Percentiles rank a stretch among this genome's conserved stretches.
phyloP scores from a whole-genome alignment of 306 rosid species.

The Luffa aegyptiaca region DNA sequence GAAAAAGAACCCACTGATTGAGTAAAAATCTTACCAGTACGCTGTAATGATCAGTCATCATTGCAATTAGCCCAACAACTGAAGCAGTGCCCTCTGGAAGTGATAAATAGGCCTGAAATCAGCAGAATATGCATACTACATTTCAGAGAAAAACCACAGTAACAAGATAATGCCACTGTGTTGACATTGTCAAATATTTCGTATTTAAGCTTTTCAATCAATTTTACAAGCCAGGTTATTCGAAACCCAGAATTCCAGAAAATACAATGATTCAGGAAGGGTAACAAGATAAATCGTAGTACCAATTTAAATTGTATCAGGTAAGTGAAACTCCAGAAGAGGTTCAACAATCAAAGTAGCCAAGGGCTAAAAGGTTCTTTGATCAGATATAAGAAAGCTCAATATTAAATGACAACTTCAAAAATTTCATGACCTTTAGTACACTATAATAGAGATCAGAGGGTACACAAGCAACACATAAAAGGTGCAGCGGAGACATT shows the following conservation, averaged over 20 bases:
- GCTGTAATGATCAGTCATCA: constrained; percentile 90
- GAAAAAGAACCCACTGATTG: background rate
- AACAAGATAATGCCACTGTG: constrained; percentile 6
- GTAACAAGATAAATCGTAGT: background rate
- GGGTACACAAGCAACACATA: background rate
- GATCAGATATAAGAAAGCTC: background rate
- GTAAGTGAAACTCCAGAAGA: background rate
- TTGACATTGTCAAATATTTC: background rate
- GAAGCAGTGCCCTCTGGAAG: constrained; percentile 99
- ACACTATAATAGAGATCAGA: background rate
- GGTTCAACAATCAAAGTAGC: background rate
- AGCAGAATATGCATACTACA: constrained; percentile 17
- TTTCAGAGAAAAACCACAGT: constrained; percentile 13
- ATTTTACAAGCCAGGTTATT: background rate
- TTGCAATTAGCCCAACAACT: constrained; percentile 82
- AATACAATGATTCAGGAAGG: background rate
- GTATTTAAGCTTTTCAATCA: background rate
- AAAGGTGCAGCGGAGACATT: background rate
- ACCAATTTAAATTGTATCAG: background rate
- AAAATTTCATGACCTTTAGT: background rate
- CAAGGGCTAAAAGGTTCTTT: background rate
- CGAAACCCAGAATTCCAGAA: background rate
- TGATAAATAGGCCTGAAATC: constrained; percentile 85
- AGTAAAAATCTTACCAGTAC: constrained; percentile 54
- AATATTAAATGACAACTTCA: background rate